A percentile compares a stretch with the other conserved stretches of the same genome.
Conservation (phyloP, 805 yeast genomes). For the Candida orba region DNA sequence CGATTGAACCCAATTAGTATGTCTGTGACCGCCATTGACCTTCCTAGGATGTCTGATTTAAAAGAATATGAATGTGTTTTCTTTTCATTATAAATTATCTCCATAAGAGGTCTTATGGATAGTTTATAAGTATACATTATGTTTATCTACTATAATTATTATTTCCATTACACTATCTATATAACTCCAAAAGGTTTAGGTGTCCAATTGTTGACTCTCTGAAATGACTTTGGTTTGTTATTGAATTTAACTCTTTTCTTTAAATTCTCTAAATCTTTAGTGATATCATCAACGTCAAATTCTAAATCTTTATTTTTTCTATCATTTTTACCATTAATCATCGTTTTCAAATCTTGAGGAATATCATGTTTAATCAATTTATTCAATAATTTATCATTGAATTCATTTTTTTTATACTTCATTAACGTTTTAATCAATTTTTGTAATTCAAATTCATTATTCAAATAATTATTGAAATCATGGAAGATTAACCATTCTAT, state of each 20-base stretch:
- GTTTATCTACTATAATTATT: too few relatives aligned
- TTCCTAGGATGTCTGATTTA: constrained; percentile 90
- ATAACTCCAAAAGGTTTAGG: constrained; percentile 48
- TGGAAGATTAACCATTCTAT: constrained; percentile 10
- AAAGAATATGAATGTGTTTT: neutral
- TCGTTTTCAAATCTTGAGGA: neutral
- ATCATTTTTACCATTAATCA: neutral
- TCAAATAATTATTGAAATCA: neutral
- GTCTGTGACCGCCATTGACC: constrained; percentile 84
- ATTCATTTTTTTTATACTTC: neutral
- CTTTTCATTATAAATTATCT: neutral
- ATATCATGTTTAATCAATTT: too few relatives aligned
- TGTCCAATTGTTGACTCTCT: constrained; percentile 32
- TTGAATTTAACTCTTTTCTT: constrained; percentile 20
- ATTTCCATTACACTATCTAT: neutral
- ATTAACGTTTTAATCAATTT: neutral
- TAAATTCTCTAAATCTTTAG: constrained; percentile 24
- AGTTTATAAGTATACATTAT: too few relatives aligned
- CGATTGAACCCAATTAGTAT: constrained; percentile 76
- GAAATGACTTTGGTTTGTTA: constrained; percentile 12
- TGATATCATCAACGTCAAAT: constrained; percentile 15
- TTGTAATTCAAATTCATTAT: neutral
- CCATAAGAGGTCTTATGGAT: too few relatives aligned
- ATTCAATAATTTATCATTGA: too few relatives aligned
- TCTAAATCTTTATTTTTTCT: neutral